Conservation (phyloP, 2,329 filamentous ascomycete genomes). For the Exophiala spinifera region DNA sequence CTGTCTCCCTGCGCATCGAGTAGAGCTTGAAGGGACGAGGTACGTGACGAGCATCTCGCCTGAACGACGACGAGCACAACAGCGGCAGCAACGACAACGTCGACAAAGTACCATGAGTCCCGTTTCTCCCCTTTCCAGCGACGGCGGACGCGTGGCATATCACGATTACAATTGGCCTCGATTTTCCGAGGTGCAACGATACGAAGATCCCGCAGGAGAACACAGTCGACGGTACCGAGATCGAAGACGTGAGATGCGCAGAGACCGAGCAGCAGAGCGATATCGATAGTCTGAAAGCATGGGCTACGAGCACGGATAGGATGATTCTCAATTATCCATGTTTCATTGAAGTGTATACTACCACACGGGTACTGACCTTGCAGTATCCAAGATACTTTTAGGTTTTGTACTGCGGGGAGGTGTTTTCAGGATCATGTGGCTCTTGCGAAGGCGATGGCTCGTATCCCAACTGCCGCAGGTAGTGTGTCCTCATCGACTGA, state of each 20-base stretch:
- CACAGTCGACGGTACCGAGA: slow-evolving; percentile 16
- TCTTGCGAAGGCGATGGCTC: too few species aligned
- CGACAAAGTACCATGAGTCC: slow-evolving; percentile 2
- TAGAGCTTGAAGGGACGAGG: not conserved
- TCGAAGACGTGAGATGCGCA: slow-evolving; percentile 11
- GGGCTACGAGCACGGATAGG: not conserved
- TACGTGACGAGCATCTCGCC: not conserved
- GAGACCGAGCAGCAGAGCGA: not conserved
- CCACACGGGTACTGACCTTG: too few species aligned
- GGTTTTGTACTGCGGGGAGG: too few species aligned
- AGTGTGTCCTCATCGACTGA: not conserved
- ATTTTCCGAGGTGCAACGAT: slow-evolving; percentile 12
- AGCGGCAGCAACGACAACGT: too few species aligned
- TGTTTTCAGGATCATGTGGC: too few species aligned
- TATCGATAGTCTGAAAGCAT: not conserved
- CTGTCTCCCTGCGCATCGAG: not conserved
- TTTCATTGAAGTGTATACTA: too few species aligned
- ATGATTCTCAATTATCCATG: too few species aligned
- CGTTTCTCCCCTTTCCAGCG: slow-evolving; percentile 6
- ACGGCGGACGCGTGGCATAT: not conserved
- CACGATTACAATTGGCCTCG: slow-evolving; percentile 22
- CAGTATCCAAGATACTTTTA: too few species aligned
- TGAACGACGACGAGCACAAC: too few species aligned
- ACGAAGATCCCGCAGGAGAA: slow-evolving; percentile 18
- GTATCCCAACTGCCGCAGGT: too few species aligned